These are phyloP conservation scores for Hirschfeldia incana DNA, from an alignment of 345 rosid genomes.

Conservation along the genomic window DNA sequence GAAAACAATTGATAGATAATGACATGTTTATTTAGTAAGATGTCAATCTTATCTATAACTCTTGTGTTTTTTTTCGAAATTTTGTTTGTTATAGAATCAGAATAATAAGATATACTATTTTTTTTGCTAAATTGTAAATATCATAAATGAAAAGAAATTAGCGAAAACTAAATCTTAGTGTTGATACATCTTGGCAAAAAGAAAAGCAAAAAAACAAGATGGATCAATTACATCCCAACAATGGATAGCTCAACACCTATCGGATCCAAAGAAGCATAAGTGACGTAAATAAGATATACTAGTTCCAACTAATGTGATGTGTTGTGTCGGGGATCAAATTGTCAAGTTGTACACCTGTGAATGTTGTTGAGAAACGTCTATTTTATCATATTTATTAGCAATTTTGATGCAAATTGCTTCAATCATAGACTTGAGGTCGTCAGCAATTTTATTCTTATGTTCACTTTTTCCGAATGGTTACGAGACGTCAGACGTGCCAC, in stretches of 20 bases:
- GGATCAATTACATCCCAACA: no score
- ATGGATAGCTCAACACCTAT: no score
- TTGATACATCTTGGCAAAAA: no score
- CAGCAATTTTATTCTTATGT: not conserved
- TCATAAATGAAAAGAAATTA: no score
- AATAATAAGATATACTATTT: not conserved
- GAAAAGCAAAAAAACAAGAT: no score
- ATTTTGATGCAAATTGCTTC: not conserved
- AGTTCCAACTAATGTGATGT: conserved; percentile 1
- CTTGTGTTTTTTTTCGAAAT: not conserved
- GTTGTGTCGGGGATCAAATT: not conserved
- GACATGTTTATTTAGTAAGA: not conserved
- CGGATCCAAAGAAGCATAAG: no score
- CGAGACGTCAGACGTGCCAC: not conserved
- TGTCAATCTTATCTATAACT: not conserved
- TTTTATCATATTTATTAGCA: not conserved
- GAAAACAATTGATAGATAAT: not conserved
- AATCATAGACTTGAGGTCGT: conserved; percentile 8
- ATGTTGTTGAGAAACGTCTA: conserved; percentile 7
- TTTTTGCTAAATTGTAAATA: no score
- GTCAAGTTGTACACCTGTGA: conserved; percentile 10
- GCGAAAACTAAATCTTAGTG: no score
- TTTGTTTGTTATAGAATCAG: not conserved
- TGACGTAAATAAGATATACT: not conserved
- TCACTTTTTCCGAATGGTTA: not conserved